phyloP scores from a whole-genome alignment of 2,329 filamentous ascomycete genomes.

The Ophiostoma himal-ulmi region DNA sequence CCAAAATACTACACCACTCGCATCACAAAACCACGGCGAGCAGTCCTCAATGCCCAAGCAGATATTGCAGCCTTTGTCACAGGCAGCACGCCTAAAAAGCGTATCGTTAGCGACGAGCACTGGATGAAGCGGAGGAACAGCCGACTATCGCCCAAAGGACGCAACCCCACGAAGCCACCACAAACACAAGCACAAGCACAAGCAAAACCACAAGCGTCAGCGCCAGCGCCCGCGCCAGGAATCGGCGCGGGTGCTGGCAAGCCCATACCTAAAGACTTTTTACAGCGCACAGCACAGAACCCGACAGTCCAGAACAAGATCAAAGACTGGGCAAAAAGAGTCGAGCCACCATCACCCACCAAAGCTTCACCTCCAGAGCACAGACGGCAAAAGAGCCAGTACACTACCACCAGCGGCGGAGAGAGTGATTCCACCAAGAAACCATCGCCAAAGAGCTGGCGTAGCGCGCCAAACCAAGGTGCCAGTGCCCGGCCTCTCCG shows the following conservation, averaged over 20 bases:
- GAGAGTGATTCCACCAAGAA: slow-evolving; percentile 27
- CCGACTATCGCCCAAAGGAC: slow-evolving; percentile 36
- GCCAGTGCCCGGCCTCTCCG: slow-evolving; percentile 38
- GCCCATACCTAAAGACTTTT: slow-evolving; percentile 55
- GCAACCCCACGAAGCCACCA: slow-evolving; percentile 26
- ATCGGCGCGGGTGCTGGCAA: slow-evolving; percentile 28
- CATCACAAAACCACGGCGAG: slow-evolving; percentile 16
- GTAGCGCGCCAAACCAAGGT: slow-evolving; percentile 30
- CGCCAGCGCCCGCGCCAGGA: neutral
- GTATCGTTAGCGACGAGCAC: slow-evolving; percentile 87
- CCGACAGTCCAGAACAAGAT: slow-evolving; percentile 55
- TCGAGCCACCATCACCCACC: slow-evolving; percentile 41
- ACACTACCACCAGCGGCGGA: slow-evolving; percentile 18
- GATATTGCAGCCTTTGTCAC: slow-evolving; percentile 35
- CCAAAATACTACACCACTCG: slow-evolving; percentile 19
- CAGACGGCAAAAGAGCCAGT: slow-evolving; percentile 25
- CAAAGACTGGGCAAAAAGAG: slow-evolving; percentile 54
- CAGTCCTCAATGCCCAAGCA: slow-evolving; percentile 30
- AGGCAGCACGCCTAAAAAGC: slow-evolving; percentile 69
- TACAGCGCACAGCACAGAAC: slow-evolving; percentile 48
- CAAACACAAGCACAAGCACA: neutral
- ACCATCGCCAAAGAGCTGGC: slow-evolving; percentile 25
- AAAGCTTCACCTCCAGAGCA: slow-evolving; percentile 28
- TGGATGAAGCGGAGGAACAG: slow-evolving; percentile 60
- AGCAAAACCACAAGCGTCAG: too few species aligned